A percentile compares a stretch with the other conserved stretches of the same genome.
Conservation (phyloP, 805 yeast genomes). For the Metschnikowia lochheadii region DNA sequence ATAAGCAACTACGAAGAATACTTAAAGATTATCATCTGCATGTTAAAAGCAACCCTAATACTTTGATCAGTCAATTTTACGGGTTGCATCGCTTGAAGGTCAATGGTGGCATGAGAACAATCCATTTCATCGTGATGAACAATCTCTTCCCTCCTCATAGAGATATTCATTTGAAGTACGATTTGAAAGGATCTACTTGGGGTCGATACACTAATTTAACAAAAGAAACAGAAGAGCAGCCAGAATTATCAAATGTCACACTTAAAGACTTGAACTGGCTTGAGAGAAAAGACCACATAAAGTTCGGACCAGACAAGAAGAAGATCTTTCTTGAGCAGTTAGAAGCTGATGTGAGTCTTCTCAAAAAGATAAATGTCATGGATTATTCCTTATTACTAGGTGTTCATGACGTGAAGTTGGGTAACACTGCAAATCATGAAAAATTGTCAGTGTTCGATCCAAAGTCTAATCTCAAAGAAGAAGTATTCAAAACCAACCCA, state of each 20-base stretch:
- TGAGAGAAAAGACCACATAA: conserved; percentile 56
- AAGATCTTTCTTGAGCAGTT: conserved; percentile 63
- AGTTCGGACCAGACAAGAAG: conserved; percentile 70
- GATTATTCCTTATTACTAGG: conserved; percentile 91
- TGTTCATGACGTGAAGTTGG: conserved; percentile 68
- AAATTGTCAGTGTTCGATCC: conserved; percentile 45
- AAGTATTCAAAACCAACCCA: conserved; percentile 45
- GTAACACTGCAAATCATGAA: conserved; percentile 39
- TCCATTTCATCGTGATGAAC: conserved; percentile 95
- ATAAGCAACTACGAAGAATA: conserved; percentile 70
- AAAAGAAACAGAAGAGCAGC: conserved; percentile 21
- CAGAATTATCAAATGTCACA: conserved; percentile 40
- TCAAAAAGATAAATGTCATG: conserved; percentile 81
- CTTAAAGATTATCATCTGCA: conserved; percentile 76
- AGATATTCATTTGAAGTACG: conserved; percentile 80
- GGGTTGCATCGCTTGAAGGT: conserved; percentile 92
- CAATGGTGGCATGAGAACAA: conserved; percentile 68
- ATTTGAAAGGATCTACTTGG: conserved; percentile 87
- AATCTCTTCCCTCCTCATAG: conserved; percentile 92
- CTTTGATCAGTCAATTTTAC: conserved; percentile 90
- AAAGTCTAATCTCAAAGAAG: conserved; percentile 33
- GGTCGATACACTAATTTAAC: conserved; percentile 59
- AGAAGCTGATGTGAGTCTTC: conserved; percentile 65
- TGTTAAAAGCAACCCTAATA: conserved; percentile 79
- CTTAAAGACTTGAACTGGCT: conserved; percentile 89